phyloP scores from a whole-genome alignment of 768 basidiomycete species.

The Trametes villosa region DNA sequence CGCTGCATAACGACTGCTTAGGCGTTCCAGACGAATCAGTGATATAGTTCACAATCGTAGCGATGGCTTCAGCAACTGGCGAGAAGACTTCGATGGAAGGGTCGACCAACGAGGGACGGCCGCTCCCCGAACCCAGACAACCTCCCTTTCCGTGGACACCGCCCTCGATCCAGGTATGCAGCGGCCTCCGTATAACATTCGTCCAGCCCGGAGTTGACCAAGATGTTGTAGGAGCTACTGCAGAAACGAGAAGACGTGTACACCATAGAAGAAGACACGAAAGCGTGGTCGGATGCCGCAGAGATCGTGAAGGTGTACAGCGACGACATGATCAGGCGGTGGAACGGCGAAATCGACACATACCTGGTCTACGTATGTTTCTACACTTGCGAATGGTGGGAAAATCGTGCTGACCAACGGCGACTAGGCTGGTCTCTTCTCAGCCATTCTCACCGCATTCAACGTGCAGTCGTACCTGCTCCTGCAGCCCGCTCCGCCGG shows the following conservation, averaged over 20 bases:
- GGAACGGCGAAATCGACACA: background rate
- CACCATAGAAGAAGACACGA: background rate
- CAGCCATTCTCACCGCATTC: constrained; percentile 3
- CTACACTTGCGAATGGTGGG: too few species aligned
- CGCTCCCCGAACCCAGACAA: too few species aligned
- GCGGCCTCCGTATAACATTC: too few species aligned
- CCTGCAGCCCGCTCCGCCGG: background rate
- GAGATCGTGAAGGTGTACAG: background rate
- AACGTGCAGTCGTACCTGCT: background rate
- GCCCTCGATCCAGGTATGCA: too few species aligned
- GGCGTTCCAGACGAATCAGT: too few species aligned
- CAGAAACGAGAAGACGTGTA: background rate
- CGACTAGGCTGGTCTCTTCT: constrained; percentile 9
- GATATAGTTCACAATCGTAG: too few species aligned
- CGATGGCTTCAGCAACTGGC: too few species aligned
- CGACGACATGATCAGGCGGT: background rate
- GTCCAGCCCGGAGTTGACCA: too few species aligned
- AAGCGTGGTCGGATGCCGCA: background rate
- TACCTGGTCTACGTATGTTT: background rate
- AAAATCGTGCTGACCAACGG: background rate
- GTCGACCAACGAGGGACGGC: too few species aligned
- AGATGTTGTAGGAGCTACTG: background rate
- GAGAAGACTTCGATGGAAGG: too few species aligned
- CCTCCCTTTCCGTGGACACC: too few species aligned
- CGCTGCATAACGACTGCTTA: too few species aligned